phyloP scores from a whole-genome alignment of 352 stramenopile species.

The Globisporangium solare region DNA sequence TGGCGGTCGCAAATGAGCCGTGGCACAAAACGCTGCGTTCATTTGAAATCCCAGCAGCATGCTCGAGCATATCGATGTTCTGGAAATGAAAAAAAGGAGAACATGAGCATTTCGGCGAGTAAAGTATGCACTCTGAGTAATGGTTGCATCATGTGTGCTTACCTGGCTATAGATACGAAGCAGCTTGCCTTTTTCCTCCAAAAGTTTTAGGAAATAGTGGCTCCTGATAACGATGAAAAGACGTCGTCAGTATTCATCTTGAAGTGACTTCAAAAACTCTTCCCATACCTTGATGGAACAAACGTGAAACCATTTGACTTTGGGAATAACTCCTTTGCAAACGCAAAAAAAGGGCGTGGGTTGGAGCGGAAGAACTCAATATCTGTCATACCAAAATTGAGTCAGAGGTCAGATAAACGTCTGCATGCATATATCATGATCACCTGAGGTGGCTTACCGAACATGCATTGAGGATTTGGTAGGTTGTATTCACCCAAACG shows the following conservation, averaged over 20 bases:
- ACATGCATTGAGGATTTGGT: conserved; percentile 85
- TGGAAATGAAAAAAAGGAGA: conserved; percentile 28
- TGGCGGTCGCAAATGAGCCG: conserved; percentile 90
- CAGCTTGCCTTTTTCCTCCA: conserved; percentile 92
- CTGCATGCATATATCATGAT: not conserved
- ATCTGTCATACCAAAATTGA: conserved; percentile 49
- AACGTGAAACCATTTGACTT: conserved; percentile 81
- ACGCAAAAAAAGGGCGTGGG: conserved; percentile 96
- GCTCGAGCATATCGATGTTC: conserved; percentile 99
- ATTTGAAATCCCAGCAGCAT: conserved; percentile 88
- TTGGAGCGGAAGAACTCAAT: conserved; percentile 97
- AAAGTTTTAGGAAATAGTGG: conserved; percentile 94
- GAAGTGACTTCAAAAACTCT: no score
- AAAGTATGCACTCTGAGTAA: no score
- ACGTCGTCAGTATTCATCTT: not conserved
- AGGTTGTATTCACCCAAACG: conserved; percentile 77
- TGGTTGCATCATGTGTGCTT: not conserved
- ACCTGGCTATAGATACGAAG: conserved; percentile 91
- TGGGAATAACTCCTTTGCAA: conserved; percentile 88
- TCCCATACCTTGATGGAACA: conserved; percentile 49
- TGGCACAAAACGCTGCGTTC: conserved; percentile 93
- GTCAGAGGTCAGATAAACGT: not conserved
- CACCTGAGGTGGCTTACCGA: conserved; percentile 32
- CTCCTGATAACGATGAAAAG: conserved; percentile 34
- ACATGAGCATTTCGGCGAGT: not conserved